A percentile compares a stretch with the other conserved stretches of the same genome.
These are phyloP conservation scores for Didymella segeticola DNA, from an alignment of 2,329 filamentous ascomycete species.

Conservation along the genomic window DNA sequence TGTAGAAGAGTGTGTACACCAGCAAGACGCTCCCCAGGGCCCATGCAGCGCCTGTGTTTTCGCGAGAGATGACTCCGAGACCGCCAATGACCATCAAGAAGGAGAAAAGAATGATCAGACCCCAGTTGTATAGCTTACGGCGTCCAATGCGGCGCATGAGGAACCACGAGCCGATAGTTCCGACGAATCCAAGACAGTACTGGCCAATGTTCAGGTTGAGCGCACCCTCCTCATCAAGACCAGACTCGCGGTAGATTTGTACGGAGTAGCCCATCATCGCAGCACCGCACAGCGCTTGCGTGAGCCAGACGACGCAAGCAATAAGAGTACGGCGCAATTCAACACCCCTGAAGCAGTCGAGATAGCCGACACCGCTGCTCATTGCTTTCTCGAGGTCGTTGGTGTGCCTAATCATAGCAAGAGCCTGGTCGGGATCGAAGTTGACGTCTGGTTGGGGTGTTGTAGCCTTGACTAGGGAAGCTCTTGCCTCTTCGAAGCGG, in stretches of 20 bases:
- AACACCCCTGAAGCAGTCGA: slow-evolving; percentile 62
- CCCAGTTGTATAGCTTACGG: slow-evolving; percentile 7
- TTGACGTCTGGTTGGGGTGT: slow-evolving; percentile 45
- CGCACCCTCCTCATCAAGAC: slow-evolving; percentile 8
- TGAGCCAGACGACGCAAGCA: slow-evolving; percentile 61
- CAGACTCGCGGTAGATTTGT: slow-evolving; percentile 37
- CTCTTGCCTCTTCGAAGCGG: slow-evolving; percentile 51
- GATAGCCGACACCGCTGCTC: slow-evolving; percentile 52
- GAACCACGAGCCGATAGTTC: slow-evolving; percentile 66
- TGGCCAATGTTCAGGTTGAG: slow-evolving; percentile 17
- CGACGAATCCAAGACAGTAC: slow-evolving; percentile 15
- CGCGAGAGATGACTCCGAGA: slow-evolving; percentile 64
- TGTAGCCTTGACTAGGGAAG: slow-evolving; percentile 55
- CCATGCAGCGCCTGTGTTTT: slow-evolving; percentile 55
- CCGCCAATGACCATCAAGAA: slow-evolving; percentile 72
- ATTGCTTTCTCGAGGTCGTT: slow-evolving; percentile 59
- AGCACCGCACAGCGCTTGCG: slow-evolving; percentile 63
- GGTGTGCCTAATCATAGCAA: slow-evolving; percentile 64
- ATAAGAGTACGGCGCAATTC: slow-evolving; percentile 61
- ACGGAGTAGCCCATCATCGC: slow-evolving; percentile 16
- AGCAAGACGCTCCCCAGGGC: slow-evolving; percentile 36
- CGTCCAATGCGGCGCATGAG: slow-evolving; percentile 61
- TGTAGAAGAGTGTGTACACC: slow-evolving; percentile 70
- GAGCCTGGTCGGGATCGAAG: slow-evolving; percentile 44
- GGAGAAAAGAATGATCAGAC: slow-evolving; percentile 6